These are phyloP conservation scores for Cladosporium sp. DNA, from an alignment of 2,329 filamentous ascomycete species.

Conservation along the genomic window DNA sequence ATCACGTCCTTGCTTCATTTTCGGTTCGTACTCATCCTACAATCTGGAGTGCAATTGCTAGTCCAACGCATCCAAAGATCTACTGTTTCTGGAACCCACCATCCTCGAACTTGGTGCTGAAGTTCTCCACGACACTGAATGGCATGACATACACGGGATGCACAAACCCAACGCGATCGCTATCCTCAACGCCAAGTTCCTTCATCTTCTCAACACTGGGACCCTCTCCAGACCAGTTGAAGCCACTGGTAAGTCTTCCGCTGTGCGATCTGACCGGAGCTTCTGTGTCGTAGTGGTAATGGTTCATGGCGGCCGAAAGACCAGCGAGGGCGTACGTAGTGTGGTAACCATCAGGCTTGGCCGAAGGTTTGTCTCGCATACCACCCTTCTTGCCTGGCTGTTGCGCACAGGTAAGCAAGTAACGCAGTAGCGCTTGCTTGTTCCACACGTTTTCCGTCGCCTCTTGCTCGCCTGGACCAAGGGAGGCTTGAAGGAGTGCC, in stretches of 20 bases:
- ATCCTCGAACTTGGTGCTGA: slow-evolving; percentile 21
- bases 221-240: slow-evolving; percentile 45
- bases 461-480: slow-evolving; percentile 43
- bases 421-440: slow-evolving; percentile 78
- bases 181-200: slow-evolving; percentile 59
- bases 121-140: slow-evolving; percentile 58
- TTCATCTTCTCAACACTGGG: slow-evolving; percentile 50
- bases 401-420: slow-evolving; percentile 87
- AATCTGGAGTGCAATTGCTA: too few species aligned
- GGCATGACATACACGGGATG: slow-evolving; percentile 87
- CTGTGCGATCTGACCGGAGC: slow-evolving; percentile 15
- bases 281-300: slow-evolving; percentile 42
- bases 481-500: slow-evolving; percentile 78
- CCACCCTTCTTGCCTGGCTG: slow-evolving; percentile 65
- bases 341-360: slow-evolving; percentile 87
- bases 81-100: slow-evolving; percentile 14
- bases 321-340: slow-evolving; percentile 88
- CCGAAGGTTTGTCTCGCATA: slow-evolving; percentile 87
- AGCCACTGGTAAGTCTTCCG: slow-evolving; percentile 35
- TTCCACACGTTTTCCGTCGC: slow-evolving; percentile 58
- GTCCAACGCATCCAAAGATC: background rate
- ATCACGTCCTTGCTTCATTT: too few species aligned
- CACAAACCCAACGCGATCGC: slow-evolving; percentile 64
- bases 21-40: too few species aligned
- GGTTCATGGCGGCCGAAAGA: slow-evolving; percentile 74